Evolutionary conservation across 768 basidiomycete species (phyloP).

Genomic region (Tulasnella sp.): DNA sequence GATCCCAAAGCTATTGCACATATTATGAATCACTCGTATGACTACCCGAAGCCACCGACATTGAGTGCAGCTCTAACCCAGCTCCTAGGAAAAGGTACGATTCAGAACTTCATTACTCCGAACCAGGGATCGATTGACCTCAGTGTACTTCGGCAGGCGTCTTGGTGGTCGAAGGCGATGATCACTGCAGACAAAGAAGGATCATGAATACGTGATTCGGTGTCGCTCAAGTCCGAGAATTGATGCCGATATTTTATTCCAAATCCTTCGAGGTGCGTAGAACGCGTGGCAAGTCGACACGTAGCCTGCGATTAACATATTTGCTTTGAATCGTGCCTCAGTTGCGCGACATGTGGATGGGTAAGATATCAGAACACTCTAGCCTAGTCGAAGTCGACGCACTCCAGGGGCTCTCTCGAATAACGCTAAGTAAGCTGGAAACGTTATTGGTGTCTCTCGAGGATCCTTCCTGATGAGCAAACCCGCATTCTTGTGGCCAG

Average conservation of each 20-base stretch:
- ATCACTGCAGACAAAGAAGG: conserved; percentile 4
- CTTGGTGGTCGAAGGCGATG: conserved; percentile 4
- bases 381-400: neutral
- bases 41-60: conserved; percentile 2
- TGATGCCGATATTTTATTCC: conserved; percentile 47
- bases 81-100: conserved; percentile 1
- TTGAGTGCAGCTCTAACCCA: neutral
- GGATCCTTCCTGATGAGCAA: too few relatives aligned
- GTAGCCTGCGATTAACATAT: too few relatives aligned
- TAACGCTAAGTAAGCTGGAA: conserved; percentile 14
- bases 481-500: neutral
- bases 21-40: neutral
- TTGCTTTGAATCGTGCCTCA: too few relatives aligned
- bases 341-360: conserved; percentile 10
- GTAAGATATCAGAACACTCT: neutral
- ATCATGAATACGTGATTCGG: conserved; percentile 53
- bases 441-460: too few relatives aligned
- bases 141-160: neutral
- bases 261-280: conserved; percentile 41
- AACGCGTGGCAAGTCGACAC: neutral
- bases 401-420: conserved; percentile 10
- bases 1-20: conserved; percentile 4
- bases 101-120: too few relatives aligned
- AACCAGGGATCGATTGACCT: neutral
- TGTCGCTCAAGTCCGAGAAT: conserved; percentile 43